Percentiles rank a stretch among this genome's conserved stretches.
Conservation (phyloP, 164 flowering plant genomes). For the Stephania japonica region DNA sequence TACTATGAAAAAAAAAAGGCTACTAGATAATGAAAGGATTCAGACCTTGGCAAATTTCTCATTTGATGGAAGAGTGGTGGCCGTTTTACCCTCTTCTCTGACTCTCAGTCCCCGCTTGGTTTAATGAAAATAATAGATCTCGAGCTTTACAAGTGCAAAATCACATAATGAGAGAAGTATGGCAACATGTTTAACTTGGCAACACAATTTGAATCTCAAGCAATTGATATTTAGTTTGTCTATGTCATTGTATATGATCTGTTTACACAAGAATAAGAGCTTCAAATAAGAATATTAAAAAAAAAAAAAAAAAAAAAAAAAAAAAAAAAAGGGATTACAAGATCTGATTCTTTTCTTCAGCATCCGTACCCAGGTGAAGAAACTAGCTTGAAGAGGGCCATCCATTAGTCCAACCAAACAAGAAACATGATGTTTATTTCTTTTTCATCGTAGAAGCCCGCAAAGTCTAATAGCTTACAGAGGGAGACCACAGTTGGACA, state of each 20-base stretch:
- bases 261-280: not conserved
- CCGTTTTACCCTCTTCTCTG: no score
- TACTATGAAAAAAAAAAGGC: no score
- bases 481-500: not conserved
- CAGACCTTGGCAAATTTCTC: no score
- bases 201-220: not conserved
- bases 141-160: no score
- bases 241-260: not conserved
- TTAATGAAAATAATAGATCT: no score
- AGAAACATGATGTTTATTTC: not conserved
- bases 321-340: not conserved
- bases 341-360: not conserved
- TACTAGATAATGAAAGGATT: no score
- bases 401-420: not conserved
- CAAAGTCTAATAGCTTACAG: not conserved
- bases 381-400: not conserved
- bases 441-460: not conserved
- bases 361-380: not conserved
- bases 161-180: no score
- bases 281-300: not conserved
- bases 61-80: no score
- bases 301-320: not conserved
- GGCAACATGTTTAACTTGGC: no score
- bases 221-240: not conserved
- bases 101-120: no score